Conservation (phyloP, 2,329 filamentous ascomycete genomes). For the Talaromyces funiculosus region DNA sequence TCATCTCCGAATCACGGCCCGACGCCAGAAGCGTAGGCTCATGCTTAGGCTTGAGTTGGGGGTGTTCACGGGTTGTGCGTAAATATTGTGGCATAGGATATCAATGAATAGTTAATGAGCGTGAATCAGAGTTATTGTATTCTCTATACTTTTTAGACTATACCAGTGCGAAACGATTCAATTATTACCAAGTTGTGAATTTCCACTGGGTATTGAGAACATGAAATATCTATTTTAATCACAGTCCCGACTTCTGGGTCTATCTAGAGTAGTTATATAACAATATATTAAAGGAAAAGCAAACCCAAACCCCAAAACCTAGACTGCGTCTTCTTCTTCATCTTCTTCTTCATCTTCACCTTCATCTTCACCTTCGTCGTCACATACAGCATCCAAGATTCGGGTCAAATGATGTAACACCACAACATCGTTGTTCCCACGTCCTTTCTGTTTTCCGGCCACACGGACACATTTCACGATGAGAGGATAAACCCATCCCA, state of each 20-base stretch:
- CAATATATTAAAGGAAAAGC: not conserved
- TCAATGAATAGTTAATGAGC: conserved; percentile 1
- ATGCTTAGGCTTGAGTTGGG: conserved; percentile 22
- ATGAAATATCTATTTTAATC: not conserved
- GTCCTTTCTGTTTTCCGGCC: conserved; percentile 36
- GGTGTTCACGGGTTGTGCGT: conserved; percentile 25
- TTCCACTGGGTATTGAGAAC: not conserved
- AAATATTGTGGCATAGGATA: conserved; percentile 13
- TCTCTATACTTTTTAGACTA: not conserved
- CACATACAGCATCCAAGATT: conserved; percentile 58
- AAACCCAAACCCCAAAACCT: not conserved
- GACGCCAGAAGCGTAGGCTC: conserved; percentile 27
- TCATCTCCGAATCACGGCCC: conserved; percentile 16
- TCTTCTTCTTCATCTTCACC: conserved; percentile 20
- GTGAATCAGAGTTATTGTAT: not conserved
- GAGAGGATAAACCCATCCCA: conserved; percentile 76
- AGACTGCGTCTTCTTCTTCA: conserved; percentile 15
- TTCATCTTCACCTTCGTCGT: conserved; percentile 16
- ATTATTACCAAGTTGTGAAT: not conserved
- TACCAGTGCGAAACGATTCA: not conserved
- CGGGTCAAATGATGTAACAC: conserved; percentile 49
- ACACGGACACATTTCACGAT: conserved; percentile 34
- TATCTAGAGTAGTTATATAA: not conserved
- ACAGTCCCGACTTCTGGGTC: not conserved
- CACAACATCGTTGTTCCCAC: conserved; percentile 33